Conservation (phyloP, 225 moss, liverwort and hornwort species). For the Ulota crispa region DNA sequence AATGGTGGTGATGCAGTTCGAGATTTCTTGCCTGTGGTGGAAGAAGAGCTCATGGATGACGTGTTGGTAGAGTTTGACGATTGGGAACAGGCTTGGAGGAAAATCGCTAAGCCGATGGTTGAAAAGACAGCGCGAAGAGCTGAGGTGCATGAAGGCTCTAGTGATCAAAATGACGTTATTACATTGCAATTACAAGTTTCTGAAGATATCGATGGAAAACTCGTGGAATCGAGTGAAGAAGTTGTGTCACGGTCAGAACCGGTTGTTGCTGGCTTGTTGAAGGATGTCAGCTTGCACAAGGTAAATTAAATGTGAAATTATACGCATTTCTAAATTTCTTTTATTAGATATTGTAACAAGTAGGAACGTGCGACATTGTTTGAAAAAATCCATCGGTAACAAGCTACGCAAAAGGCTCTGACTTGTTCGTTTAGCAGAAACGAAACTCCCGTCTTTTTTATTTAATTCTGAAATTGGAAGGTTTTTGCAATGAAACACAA, state of each 20-base stretch:
- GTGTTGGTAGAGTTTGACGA: conserved; percentile 50
- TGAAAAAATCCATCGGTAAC: neutral
- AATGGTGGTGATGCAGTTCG: conserved; percentile 24
- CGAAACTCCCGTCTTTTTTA: neutral
- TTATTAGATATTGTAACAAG: neutral
- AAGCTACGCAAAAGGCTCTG: neutral
- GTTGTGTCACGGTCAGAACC: conserved; percentile 15
- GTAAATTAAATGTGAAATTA: conserved; percentile 36
- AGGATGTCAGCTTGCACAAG: conserved; percentile 74
- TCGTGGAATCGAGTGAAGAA: conserved; percentile 14
- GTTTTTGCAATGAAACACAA: neutral
- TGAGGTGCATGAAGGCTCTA: neutral
- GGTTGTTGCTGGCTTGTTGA: conserved; percentile 35
- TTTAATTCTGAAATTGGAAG: neutral
- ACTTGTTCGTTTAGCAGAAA: neutral
- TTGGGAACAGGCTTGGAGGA: conserved; percentile 44
- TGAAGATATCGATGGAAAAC: conserved; percentile 9
- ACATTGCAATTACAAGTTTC: neutral
- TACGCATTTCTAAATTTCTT: conserved; percentile 5
- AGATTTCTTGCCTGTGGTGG: neutral
- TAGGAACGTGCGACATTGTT: conserved; percentile 2
- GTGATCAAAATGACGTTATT: neutral
- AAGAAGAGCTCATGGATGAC: conserved; percentile 26
- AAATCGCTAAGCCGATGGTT: conserved; percentile 30
- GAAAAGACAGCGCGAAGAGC: neutral